Base-by-base conservation (phyloP, 2,329 filamentous ascomycete species). In the Fusarium subglutinans region DNA sequence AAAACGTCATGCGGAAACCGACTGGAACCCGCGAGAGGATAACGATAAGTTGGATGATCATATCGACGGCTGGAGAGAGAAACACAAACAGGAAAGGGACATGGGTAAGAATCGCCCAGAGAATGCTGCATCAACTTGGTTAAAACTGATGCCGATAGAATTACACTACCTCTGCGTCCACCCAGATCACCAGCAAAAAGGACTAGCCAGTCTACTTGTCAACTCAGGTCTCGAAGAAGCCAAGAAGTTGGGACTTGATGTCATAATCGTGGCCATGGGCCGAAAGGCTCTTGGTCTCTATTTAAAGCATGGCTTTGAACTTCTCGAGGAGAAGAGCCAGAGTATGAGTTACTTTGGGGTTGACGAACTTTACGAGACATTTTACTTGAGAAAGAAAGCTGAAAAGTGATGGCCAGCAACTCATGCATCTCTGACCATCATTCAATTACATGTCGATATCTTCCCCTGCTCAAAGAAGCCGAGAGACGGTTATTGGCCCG, bases 111-210 rank as follows among this genome's bases (percentile, higher is more conserved):
- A 11, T 6, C 1, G 17, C 18, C 2, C 8, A 5, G 17, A 11
- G 7, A 8, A 6, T 4, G n/a, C 6, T 13, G 8, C 9, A 17
- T 22, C 13, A 15, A 14, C 9, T 7, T 30, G 10, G 1, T 26
- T 22, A 4, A 59, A 6, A 50, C 61, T 76, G 14, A 75, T 6
- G 3, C 14, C 3, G 0, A 9, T 24, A 73, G 78, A 66, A 48
- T 65, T 78, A 5, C 75, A 78, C 33, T 79, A 79, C 43, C 61
- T 79, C 11, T 73, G 63, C 20, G 71, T 76, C 33, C 72, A 66
- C 20, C 74, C 75, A 5, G 63, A 75, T 26, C 76, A 79, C 17
- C 75, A 75, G 8, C 54, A 69, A 6, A 61, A 50, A 24, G 76
- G 77, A 15, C 53, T 78, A 17, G 77, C 65, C 5, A 72, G 73